A percentile compares a stretch with the other conserved stretches of the same genome.
phyloP scores from a whole-genome alignment of 2,329 filamentous ascomycete species.

The Exophiala aquamarina region DNA sequence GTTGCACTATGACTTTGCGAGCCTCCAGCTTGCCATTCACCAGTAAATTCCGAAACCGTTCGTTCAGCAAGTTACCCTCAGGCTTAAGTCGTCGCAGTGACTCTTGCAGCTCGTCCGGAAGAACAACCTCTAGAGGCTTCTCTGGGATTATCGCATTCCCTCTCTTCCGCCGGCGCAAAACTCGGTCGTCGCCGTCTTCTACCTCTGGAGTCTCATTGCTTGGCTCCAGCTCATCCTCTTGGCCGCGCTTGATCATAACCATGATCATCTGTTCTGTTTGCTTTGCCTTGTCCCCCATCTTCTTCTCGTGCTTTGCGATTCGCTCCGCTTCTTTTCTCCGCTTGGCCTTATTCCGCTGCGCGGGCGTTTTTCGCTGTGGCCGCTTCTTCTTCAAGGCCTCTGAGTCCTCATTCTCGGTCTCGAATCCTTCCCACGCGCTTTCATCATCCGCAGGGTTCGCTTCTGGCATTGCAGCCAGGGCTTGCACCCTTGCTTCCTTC shows the following conservation, averaged over 20 bases:
- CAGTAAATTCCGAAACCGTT: conserved; percentile 85
- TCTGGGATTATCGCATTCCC: conserved; percentile 58
- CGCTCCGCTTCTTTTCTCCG: conserved; percentile 85
- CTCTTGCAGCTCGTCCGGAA: conserved; percentile 81
- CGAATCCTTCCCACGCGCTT: conserved; percentile 85
- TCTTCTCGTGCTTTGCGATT: conserved; percentile 70
- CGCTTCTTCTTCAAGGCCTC: conserved; percentile 71
- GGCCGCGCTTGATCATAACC: conserved; percentile 43
- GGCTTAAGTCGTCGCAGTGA: conserved; percentile 81
- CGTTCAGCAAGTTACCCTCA: conserved; percentile 91
- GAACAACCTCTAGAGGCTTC: conserved; percentile 74
- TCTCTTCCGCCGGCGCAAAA: conserved; percentile 19
- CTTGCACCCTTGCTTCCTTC: conserved; percentile 68
- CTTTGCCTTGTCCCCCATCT: conserved; percentile 69
- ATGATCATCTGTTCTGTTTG: conserved; percentile 64
- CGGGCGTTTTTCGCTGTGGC: conserved; percentile 79
- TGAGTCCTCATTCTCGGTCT: conserved; percentile 75
- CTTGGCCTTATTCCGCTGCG: conserved; percentile 84
- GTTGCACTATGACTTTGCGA: conserved; percentile 74
- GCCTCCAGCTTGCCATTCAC: conserved; percentile 87
- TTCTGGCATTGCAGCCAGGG: conserved; percentile 72
- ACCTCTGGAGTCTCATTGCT: conserved; percentile 44
- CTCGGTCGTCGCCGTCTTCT: conserved; percentile 44
- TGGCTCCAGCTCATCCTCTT: conserved; percentile 47
- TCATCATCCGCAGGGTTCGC: conserved; percentile 80